Percentiles rank a stretch among this genome's conserved stretches.
phyloP scores from a whole-genome alignment of 2,329 filamentous ascomycete species.

The Verticillium longisporum region DNA sequence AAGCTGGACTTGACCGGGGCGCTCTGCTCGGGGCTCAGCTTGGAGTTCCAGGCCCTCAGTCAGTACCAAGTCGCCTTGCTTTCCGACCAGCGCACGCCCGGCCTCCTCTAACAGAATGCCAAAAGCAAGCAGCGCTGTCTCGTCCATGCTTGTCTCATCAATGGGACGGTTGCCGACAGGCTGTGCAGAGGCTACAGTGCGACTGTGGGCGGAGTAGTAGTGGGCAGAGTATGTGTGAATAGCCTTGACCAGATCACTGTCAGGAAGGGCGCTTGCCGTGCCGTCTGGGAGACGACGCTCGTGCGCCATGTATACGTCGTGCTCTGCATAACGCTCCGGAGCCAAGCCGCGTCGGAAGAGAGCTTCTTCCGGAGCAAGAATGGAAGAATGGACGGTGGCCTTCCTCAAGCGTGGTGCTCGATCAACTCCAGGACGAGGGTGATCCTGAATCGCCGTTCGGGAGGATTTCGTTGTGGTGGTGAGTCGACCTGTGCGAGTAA shows the following conservation, averaged over 20 bases:
- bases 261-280: slow-evolving; percentile 48
- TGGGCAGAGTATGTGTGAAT: slow-evolving; percentile 62
- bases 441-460: slow-evolving; percentile 1
- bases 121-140: slow-evolving; percentile 69
- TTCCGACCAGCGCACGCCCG: slow-evolving; percentile 52
- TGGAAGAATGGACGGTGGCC: slow-evolving; percentile 21
- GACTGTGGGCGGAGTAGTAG: slow-evolving; percentile 48
- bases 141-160: slow-evolving; percentile 62
- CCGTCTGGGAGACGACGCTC: slow-evolving; percentile 43
- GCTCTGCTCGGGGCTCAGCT: not conserved
- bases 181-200: slow-evolving; percentile 5
- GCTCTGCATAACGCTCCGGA: slow-evolving; percentile 61
- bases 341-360: slow-evolving; percentile 61
- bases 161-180: slow-evolving; percentile 18
- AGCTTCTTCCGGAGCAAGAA: slow-evolving; percentile 61
- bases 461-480: slow-evolving; percentile 1
- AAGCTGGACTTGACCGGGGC: not conserved
- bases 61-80: slow-evolving; percentile 64
- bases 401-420: slow-evolving; percentile 9
- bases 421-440: not conserved
- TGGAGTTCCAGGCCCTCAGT: slow-evolving; percentile 44
- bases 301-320: slow-evolving; percentile 64
- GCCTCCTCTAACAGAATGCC: slow-evolving; percentile 71
- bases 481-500: slow-evolving; percentile 5
- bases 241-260: slow-evolving; percentile 62